Base-by-base conservation (phyloP, 2,329 filamentous ascomycete genomes). In the Nannizziopsis barbatae region DNA sequence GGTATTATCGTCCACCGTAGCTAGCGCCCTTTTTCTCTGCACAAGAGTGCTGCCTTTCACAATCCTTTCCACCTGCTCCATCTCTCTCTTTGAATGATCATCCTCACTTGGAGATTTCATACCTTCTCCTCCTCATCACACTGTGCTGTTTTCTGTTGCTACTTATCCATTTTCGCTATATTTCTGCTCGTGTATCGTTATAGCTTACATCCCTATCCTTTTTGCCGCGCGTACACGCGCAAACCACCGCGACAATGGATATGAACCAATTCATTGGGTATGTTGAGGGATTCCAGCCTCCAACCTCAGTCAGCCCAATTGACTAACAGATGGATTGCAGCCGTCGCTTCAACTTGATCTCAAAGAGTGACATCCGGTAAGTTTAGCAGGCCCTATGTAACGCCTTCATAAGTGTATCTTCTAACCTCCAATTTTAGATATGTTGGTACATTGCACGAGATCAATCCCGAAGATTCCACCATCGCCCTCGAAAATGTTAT, bases 401-500 rank as follows among this genome's bases (percentile, higher is more conserved):
- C 14, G 35, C 18, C 30, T n/a, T 20, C 10, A 10, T 35, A 6
- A 20, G n/a, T 43, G 17, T 30, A 10, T 4, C n/a, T 40, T n/a
- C 15, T 1, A 17, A 35, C 15, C 6, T 7, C 36, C 40, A 37
- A 39, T 40, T n/a, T 10, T 62, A 95, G 89, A 70, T 96, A 96
- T 73, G 86, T 94, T 63, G 92, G 92, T 58, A 90, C 85, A 47
- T 81, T 98, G 45, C 88, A 95, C 71, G 86, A 95, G 68, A 98
- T 98, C 77, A 95, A 95, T 70, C 94, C 90, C 53, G 89, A 95
- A 68, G 85, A 87, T 59, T 93, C 90, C 41, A 96, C 92, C 56
- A 93, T 98, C 62, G 93, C 92, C 37, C 81, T 98, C 56, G 89
- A 98, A 66, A 90, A 95, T 77, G 92, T 98, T 65, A 80, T 82